Percentiles rank a stretch among this genome's conserved stretches.
Evolutionary conservation across 345 rosid genomes (phyloP).

Genomic region (Geranium brycei): DNA sequence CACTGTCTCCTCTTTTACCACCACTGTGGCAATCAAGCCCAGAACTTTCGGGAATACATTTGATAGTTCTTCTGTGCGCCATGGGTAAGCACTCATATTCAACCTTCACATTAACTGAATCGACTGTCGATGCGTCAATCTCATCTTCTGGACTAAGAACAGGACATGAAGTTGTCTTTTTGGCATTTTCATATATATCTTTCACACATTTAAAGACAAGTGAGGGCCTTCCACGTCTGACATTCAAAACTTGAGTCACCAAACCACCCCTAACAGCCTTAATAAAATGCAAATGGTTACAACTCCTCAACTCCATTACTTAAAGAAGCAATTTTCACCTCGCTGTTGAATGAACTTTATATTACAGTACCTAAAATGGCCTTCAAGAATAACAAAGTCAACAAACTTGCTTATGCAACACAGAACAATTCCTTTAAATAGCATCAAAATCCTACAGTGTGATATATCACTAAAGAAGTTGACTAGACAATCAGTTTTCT

Average conservation of each 20-base stretch:
- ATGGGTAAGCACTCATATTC: conserved; percentile 10
- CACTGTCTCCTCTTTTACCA: conserved; percentile 9
- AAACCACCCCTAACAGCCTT: conserved; percentile 27
- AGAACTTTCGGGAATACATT: conserved; percentile 14
- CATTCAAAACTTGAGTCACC: conserved; percentile 22
- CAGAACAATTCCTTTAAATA: too few relatives aligned
- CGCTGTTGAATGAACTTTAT: too few relatives aligned
- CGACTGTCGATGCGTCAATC: conserved; percentile 11
- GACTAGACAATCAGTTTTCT: too few relatives aligned
- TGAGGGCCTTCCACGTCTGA: conserved; percentile 26
- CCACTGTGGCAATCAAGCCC: not conserved
- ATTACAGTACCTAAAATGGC: too few relatives aligned
- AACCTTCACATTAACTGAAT: conserved; percentile 12
- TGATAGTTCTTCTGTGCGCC: conserved; percentile 7
- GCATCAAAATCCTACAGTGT: too few relatives aligned
- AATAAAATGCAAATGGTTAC: conserved; percentile 33
- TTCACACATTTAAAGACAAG: conserved; percentile 31
- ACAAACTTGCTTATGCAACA: too few relatives aligned
- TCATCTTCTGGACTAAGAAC: conserved; percentile 17
- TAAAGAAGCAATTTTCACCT: not conserved
- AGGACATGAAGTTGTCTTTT: conserved; percentile 9
- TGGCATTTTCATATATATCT: conserved; percentile 25
- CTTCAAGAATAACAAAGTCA: too few relatives aligned
- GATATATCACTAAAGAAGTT: too few relatives aligned
- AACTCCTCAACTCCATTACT: conserved; percentile 47